A percentile compares a stretch with the other conserved stretches of the same genome.
phyloP scores from a whole-genome alignment of 257 asterid species.

The Gynochthodes officinalis region DNA sequence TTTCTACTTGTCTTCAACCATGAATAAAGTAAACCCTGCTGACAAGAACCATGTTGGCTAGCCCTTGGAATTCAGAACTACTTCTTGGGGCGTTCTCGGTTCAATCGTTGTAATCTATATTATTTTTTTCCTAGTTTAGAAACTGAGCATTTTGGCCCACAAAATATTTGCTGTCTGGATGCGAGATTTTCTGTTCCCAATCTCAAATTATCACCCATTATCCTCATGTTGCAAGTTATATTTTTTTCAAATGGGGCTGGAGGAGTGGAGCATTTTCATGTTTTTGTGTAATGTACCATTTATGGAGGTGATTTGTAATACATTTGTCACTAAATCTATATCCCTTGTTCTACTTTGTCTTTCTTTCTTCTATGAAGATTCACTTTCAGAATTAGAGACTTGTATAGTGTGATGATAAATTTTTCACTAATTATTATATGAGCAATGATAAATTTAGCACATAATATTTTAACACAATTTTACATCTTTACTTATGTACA shows the following conservation, averaged over 20 bases:
- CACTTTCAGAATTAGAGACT: too few species aligned
- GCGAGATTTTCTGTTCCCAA: not conserved
- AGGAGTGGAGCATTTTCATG: not conserved
- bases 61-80: not conserved
- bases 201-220: not conserved
- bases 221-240: not conserved
- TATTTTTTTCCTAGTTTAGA: not conserved
- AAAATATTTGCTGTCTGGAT: not conserved
- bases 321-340: not conserved
- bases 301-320: not conserved
- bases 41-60: not conserved
- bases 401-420: too few species aligned
- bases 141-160: not conserved
- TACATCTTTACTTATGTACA: too few species aligned
- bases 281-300: not conserved
- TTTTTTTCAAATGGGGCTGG: not conserved
- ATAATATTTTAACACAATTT: too few species aligned
- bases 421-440: too few species aligned
- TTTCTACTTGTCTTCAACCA: conserved; percentile 70
- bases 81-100: not conserved
- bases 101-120: not conserved
- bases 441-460: too few species aligned
- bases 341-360: not conserved
- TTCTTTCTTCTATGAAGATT: not conserved
- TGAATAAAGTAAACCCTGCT: conserved; percentile 50